Base-by-base conservation (phyloP, 2,329 filamentous ascomycete species). In the Stachybotrys elegans region DNA sequence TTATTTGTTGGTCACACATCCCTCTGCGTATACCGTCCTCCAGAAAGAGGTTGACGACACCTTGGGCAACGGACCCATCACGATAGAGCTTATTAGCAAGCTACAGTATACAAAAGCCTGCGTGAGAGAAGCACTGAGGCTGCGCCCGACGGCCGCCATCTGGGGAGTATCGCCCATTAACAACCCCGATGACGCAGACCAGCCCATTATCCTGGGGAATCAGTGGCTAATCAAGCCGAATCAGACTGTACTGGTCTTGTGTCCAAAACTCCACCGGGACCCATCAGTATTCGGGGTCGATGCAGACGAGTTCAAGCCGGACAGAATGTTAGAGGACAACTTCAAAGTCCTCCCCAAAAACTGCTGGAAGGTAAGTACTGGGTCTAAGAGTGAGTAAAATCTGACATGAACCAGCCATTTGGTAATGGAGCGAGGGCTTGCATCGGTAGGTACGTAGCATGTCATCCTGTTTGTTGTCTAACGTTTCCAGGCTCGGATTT, bases 381-480 rank as follows among this genome's bases (percentile, higher is more conserved):
- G n/a, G n/a, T n/a, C n/a, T n/a, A n/a, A n/a, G n/a, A n/a, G n/a
- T n/a, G n/a, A n/a, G n/a, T n/a, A n/a, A n/a, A n/a, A n/a, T n/a
- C n/a, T n/a, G n/a, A n/a, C n/a, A n/a, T n/a, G n/a, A n/a, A n/a
- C n/a, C n/a, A 86, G 63, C 84, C 86, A 4, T 91, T 90, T 52
- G 86, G 86, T 2, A 85, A 86, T 45, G 86, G 85, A 2, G 71
- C 76, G 49, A 69, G 86, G 43, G 82, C 70, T 1, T 91, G 86
- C 52, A 89, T 90, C 48, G 86, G 86, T 4, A n/a, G n/a, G n/a
- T n/a, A n/a, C n/a, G n/a, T n/a, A n/a, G n/a, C n/a, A n/a, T n/a
- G n/a, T n/a, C n/a, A n/a, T n/a, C n/a, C n/a, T n/a, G n/a, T n/a
- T n/a, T n/a, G n/a, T n/a, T n/a, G n/a, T n/a, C n/a, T n/a, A n/a